phyloP scores from a whole-genome alignment of 805 yeast genomes.

The Vanderwaltozyma tropicalis region DNA sequence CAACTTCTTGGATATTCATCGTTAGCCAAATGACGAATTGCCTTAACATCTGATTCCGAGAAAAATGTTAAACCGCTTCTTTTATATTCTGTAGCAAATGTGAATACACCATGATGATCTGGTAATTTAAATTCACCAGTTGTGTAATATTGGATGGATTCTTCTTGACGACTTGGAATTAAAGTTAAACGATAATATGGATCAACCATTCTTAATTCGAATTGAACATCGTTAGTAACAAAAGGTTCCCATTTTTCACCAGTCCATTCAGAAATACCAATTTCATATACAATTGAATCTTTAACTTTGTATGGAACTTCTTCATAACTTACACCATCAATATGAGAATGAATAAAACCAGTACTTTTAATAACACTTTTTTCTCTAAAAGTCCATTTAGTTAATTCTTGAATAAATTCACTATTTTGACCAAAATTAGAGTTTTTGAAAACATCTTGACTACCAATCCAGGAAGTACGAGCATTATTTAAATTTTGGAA shows the following conservation, averaged over 20 bases:
- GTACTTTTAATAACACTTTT: slow-evolving; percentile 50
- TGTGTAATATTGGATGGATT: slow-evolving; percentile 39
- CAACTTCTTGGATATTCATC: slow-evolving; percentile 90
- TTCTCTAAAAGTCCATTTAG: slow-evolving; percentile 68
- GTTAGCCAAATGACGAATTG: slow-evolving; percentile 89
- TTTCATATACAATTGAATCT: slow-evolving; percentile 52
- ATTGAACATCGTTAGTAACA: slow-evolving; percentile 54
- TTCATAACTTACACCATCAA: slow-evolving; percentile 33
- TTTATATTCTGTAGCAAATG: slow-evolving; percentile 68
- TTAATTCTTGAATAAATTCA: slow-evolving; percentile 35
- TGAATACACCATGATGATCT: slow-evolving; percentile 95
- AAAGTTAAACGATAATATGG: slow-evolving; percentile 84
- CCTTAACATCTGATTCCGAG: slow-evolving; percentile 54
- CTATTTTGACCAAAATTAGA: slow-evolving; percentile 27
- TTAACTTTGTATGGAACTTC: slow-evolving; percentile 55
- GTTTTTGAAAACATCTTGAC: slow-evolving; percentile 42
- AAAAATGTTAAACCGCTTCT: slow-evolving; percentile 68
- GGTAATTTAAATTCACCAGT: slow-evolving; percentile 61
- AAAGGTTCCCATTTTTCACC: slow-evolving; percentile 64
- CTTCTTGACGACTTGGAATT: slow-evolving; percentile 33
- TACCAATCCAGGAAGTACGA: slow-evolving; percentile 76
- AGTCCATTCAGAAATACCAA: slow-evolving; percentile 39
- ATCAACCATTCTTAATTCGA: slow-evolving; percentile 82
- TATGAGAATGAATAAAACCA: slow-evolving; percentile 44
- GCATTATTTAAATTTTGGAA: slow-evolving; percentile 75